Conservation (phyloP, 1,139 yeast species). For the Yamadazyma atmosphaerica region DNA sequence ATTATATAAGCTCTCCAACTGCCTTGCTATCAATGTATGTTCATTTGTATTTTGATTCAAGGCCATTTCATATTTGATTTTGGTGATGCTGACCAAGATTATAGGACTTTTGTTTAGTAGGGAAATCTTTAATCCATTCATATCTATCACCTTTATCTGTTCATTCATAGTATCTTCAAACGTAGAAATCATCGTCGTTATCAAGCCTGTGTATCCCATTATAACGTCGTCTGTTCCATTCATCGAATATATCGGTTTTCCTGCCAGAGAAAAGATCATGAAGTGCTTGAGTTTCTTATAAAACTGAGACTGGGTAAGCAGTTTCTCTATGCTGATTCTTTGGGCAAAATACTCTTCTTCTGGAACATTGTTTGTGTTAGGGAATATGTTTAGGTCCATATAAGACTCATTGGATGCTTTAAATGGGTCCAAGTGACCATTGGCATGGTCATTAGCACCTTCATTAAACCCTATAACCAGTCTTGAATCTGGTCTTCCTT, state of each 20-base stretch:
- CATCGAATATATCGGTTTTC: conserved; percentile 87
- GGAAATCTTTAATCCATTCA: conserved; percentile 49
- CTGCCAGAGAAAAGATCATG: conserved; percentile 84
- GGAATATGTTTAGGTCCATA: conserved; percentile 13
- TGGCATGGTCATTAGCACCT: too few species aligned
- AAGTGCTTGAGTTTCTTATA: conserved; percentile 61
- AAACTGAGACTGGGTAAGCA: conserved; percentile 28
- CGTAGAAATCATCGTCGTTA: conserved; percentile 66
- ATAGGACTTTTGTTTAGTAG: conserved; percentile 69
- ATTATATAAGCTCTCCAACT: conserved; percentile 72
- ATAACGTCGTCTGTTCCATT: conserved; percentile 73
- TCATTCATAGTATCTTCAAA: conserved; percentile 47
- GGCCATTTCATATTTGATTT: conserved; percentile 34
- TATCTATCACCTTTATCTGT: conserved; percentile 24
- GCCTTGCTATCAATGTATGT: conserved; percentile 47
- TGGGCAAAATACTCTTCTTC: conserved; percentile 18
- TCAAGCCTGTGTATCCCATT: conserved; percentile 72
- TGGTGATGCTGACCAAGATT: conserved; percentile 71
- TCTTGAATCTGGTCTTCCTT: too few species aligned
- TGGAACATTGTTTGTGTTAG: background rate
- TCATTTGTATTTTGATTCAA: conserved; percentile 14
- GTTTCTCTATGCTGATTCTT: conserved; percentile 25
- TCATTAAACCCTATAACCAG: too few species aligned
- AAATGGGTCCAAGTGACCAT: background rate
- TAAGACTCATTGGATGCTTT: conserved; percentile 7